Evolutionary conservation across 306 rosid species (phyloP).

Genomic region (Begonia peltatifolia): DNA sequence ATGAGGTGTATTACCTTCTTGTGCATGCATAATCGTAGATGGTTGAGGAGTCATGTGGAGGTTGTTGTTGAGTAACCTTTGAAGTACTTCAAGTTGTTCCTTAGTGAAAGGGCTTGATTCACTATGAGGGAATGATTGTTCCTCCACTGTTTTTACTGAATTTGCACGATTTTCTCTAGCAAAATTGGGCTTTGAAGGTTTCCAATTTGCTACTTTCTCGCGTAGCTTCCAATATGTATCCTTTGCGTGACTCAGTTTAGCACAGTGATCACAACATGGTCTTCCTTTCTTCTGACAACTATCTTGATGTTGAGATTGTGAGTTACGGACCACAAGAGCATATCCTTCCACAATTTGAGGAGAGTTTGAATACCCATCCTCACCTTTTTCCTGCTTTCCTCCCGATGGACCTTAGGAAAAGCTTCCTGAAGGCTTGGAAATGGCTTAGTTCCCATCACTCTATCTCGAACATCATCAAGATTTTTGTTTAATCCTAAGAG

Average conservation of each 20-base stretch:
- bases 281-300: not conserved
- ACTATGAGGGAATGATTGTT: not conserved
- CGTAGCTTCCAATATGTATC: conserved; percentile 1
- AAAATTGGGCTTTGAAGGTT: not conserved
- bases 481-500: not conserved
- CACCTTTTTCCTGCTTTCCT: conserved; percentile 5
- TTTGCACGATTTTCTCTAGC: no score
- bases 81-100: not conserved
- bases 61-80: not conserved
- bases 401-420: not conserved
- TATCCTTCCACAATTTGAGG: no score
- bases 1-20: not conserved
- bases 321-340: no score
- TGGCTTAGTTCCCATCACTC: not conserved
- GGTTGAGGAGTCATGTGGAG: no score
- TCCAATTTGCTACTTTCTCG: not conserved
- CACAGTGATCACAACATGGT: conserved; percentile 5
- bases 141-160: not conserved
- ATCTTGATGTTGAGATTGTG: not conserved
- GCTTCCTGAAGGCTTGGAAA: not conserved
- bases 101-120: not conserved
- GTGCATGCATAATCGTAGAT: not conserved
- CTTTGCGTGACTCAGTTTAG: not conserved
- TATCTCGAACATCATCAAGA: conserved; percentile 2
- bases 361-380: no score